Evolutionary conservation across 2,329 filamentous ascomycete genomes (phyloP).

Genomic region (Fusarium sarcochroum): DNA sequence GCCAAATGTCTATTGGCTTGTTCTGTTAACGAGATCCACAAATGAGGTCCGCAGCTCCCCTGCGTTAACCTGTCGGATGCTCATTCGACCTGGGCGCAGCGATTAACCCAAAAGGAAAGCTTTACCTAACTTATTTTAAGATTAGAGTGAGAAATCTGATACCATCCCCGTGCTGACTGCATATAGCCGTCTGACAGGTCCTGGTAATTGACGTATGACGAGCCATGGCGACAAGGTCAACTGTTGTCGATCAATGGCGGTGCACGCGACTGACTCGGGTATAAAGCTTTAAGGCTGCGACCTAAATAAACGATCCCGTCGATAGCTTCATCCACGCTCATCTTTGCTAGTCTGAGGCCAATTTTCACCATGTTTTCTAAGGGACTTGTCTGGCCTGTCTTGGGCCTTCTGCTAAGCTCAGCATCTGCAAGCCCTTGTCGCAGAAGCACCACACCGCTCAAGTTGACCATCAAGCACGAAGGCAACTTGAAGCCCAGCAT

Average conservation of each 20-base stretch:
- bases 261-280: not conserved
- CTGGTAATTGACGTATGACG: conserved; percentile 6
- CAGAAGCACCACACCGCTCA: not conserved
- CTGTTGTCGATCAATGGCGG: conserved; percentile 3
- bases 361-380: conserved; percentile 1
- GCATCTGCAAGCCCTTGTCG: not conserved
- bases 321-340: not conserved
- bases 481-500: not conserved
- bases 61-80: not conserved
- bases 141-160: not conserved
- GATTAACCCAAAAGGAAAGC: not conserved
- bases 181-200: not conserved
- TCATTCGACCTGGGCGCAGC: conserved; percentile 7
- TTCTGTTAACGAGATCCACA: not conserved
- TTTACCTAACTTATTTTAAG: not conserved
- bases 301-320: no score
- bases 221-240: not conserved
- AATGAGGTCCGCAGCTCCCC: not conserved
- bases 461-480: conserved; percentile 14
- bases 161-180: conserved; percentile 10
- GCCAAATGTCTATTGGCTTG: not conserved
- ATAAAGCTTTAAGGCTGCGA: not conserved
- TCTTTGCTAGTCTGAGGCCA: not conserved
- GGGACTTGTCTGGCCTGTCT: not conserved
- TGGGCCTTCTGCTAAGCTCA: not conserved